phyloP scores from a whole-genome alignment of 805 yeast genomes.

The Yamadazyma insecticola region DNA sequence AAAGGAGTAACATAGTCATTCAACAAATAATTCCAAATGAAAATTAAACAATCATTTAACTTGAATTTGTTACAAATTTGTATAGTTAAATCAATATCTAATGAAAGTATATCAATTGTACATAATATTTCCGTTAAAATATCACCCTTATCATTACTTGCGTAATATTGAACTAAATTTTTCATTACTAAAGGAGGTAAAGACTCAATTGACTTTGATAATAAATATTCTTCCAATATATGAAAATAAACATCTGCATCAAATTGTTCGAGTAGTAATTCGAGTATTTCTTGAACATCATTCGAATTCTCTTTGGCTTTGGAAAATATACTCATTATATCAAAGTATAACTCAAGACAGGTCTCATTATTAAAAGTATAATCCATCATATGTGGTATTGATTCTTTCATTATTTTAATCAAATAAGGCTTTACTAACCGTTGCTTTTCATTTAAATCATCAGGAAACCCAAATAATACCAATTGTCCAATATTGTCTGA shows the following conservation, averaged over 20 bases:
- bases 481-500: slow-evolving; percentile 43
- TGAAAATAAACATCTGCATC: slow-evolving; percentile 44
- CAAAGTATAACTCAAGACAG: slow-evolving; percentile 5
- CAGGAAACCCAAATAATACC: slow-evolving; percentile 55
- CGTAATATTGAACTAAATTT: slow-evolving; percentile 52
- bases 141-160: slow-evolving; percentile 36
- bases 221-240: slow-evolving; percentile 47
- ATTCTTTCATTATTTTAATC: slow-evolving; percentile 52
- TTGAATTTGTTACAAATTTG: slow-evolving; percentile 52
- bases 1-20: slow-evolving; percentile 72
- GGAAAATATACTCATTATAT: slow-evolving; percentile 2
- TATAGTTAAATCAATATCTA: slow-evolving; percentile 78
- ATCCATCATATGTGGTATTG: slow-evolving; percentile 42
- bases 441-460: slow-evolving; percentile 38
- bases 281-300: slow-evolving; percentile 22
- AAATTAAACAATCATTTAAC: slow-evolving; percentile 59
- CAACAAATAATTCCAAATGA: slow-evolving; percentile 67
- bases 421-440: slow-evolving; percentile 47
- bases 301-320: background rate
- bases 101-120: slow-evolving; percentile 55
- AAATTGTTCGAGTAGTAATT: slow-evolving; percentile 13
- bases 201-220: slow-evolving; percentile 38
- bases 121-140: slow-evolving; percentile 66
- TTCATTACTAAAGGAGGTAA: slow-evolving; percentile 65
- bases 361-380: slow-evolving; percentile 13